phyloP scores from a whole-genome alignment of 225 moss, liverwort and hornwort species.

The Sphagnum contortum region DNA sequence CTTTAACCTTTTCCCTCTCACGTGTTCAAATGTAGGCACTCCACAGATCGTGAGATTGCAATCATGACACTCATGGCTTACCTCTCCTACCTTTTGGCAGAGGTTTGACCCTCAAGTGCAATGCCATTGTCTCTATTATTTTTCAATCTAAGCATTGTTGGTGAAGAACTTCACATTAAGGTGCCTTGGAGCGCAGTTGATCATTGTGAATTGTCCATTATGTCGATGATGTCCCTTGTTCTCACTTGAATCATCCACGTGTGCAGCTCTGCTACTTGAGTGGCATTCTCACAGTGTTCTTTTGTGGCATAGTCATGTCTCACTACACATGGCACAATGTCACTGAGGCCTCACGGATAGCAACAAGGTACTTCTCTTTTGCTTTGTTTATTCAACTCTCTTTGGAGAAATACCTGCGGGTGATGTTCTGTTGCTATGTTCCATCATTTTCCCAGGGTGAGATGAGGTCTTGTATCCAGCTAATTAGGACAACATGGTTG shows the following conservation, averaged over 20 bases:
- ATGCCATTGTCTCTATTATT: background rate
- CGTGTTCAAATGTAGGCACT: slow-evolving; percentile 43
- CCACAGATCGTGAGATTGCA: slow-evolving; percentile 85
- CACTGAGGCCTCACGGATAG: slow-evolving; percentile 62
- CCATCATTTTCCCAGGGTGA: too few relatives aligned
- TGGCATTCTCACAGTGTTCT: slow-evolving; percentile 90
- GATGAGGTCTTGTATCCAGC: too few relatives aligned
- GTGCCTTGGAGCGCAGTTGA: too few relatives aligned
- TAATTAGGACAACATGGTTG: slow-evolving; percentile 5
- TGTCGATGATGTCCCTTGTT: too few relatives aligned
- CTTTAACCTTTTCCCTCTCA: too few relatives aligned
- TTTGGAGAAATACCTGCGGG: background rate
- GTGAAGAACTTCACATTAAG: too few relatives aligned
- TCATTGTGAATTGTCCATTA: too few relatives aligned
- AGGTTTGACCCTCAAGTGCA: slow-evolving; percentile 18
- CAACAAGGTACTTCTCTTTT: slow-evolving; percentile 47
- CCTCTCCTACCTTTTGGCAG: slow-evolving; percentile 80
- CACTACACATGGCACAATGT: slow-evolving; percentile 99
- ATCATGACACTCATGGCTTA: slow-evolving; percentile 94
- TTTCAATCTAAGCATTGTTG: background rate
- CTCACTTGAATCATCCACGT: background rate
- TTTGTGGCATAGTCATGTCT: slow-evolving; percentile 98
- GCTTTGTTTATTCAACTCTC: background rate
- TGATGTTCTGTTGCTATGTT: too few relatives aligned
- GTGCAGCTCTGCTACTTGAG: slow-evolving; percentile 69